These are phyloP conservation scores for Bacidia gigantensis DNA, from an alignment of 495 filamentous ascomycete species.

Conservation along the genomic window DNA sequence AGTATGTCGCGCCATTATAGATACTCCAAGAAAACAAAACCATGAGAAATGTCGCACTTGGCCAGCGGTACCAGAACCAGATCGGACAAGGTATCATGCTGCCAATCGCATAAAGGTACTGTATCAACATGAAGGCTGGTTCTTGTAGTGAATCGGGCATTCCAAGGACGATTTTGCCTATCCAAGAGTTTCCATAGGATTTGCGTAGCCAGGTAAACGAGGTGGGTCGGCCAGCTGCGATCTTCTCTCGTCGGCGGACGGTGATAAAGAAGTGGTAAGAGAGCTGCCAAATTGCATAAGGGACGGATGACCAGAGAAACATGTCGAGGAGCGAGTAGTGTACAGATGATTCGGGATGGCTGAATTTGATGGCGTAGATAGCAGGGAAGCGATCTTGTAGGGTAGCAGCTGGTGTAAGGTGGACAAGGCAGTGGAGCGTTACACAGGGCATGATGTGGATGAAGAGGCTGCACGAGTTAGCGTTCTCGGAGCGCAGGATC, in stretches of 20 bases:
- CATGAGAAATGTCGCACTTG: conserved; percentile 60
- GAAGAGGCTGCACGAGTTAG: conserved; percentile 51
- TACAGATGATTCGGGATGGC: conserved; percentile 49
- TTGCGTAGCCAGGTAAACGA: conserved; percentile 94
- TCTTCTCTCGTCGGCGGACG: conserved; percentile 80
- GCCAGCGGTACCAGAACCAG: conserved; percentile 86
- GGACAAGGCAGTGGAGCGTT: conserved; percentile 80
- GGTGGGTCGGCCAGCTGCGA: conserved; percentile 87
- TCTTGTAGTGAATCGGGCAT: conserved; percentile 70
- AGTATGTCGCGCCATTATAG: conserved; percentile 91
- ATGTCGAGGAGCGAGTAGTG: conserved; percentile 74
- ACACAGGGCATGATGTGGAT: conserved; percentile 98
- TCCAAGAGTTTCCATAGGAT: conserved; percentile 75
- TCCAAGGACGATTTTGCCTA: conserved; percentile 69
- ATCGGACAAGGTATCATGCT: conserved; percentile 91
- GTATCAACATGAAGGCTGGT: conserved; percentile 86
- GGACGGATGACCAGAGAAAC: conserved; percentile 86
- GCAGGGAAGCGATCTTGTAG: conserved; percentile 71
- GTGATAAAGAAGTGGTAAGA: conserved; percentile 88
- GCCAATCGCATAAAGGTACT: conserved; percentile 75
- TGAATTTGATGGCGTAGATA: conserved; percentile 67
- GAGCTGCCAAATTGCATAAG: conserved; percentile 86
- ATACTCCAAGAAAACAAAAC: conserved; percentile 79
- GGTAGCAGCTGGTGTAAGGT: conserved; percentile 51
- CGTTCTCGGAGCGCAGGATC: neutral